A percentile compares a stretch with the other conserved stretches of the same genome.
Conservation (phyloP, 257 asterid genomes). For the Vinca minor region DNA sequence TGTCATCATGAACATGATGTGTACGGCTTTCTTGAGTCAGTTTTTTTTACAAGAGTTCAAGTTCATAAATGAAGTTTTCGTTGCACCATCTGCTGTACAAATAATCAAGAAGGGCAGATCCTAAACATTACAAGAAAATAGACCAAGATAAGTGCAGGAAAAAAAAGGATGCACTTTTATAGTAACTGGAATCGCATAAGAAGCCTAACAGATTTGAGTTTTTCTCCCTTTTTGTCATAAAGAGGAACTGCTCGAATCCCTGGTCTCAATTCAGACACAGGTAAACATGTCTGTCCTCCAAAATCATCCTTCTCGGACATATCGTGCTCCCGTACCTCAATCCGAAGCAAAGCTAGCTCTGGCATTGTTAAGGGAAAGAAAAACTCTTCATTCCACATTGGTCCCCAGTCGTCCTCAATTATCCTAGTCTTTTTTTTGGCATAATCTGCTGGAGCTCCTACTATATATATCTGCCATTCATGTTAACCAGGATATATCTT, state of each 20-base stretch:
- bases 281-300: slow-evolving; percentile 95
- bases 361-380: slow-evolving; percentile 74
- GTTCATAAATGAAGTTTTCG: neutral
- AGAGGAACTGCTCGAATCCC: slow-evolving; percentile 86
- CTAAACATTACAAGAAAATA: neutral
- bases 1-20: no score
- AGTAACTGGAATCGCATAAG: slow-evolving; percentile 72
- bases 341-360: slow-evolving; percentile 72
- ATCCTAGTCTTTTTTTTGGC: slow-evolving; percentile 68
- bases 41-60: no score
- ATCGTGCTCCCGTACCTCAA: slow-evolving; percentile 79
- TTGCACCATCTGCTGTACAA: neutral
- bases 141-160: neutral
- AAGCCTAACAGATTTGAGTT: slow-evolving; percentile 73
- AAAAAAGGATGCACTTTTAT: slow-evolving; percentile 16
- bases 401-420: slow-evolving; percentile 90
- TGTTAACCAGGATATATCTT: no score
- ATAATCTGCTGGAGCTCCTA: slow-evolving; percentile 66
- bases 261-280: slow-evolving; percentile 66
- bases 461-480: slow-evolving; percentile 46
- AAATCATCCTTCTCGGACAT: slow-evolving; percentile 90
- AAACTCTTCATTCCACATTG: slow-evolving; percentile 83
- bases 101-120: neutral
- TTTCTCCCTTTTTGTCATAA: slow-evolving; percentile 74
- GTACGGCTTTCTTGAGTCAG: no score